Conservation (phyloP, 306 rosid species). For the Glycyrrhiza uralensis region DNA sequence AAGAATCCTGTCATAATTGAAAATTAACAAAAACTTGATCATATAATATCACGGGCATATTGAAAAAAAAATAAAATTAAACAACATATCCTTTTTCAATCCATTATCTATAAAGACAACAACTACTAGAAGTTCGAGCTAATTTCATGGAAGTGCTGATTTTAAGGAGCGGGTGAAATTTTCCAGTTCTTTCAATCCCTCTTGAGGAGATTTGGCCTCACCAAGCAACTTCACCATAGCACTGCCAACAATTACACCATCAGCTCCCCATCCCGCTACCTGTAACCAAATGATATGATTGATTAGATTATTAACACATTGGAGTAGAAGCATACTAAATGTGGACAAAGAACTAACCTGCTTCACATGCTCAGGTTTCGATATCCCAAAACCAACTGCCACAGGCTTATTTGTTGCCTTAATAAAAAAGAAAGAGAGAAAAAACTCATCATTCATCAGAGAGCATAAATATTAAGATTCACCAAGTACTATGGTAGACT, state of each 20-base stretch:
- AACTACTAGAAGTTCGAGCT: background rate
- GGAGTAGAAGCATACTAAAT: conserved; percentile 12
- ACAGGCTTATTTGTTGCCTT: conserved; percentile 85
- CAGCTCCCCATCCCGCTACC: conserved; percentile 93
- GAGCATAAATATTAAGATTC: background rate
- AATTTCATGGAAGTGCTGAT: conserved; percentile 51
- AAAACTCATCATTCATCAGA: too few relatives aligned
- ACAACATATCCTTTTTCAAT: background rate
- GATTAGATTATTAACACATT: background rate
- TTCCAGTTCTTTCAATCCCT: conserved; percentile 76
- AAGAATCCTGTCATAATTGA: background rate
- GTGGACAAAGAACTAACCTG: conserved; percentile 47
- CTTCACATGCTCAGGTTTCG: conserved; percentile 80
- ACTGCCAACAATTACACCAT: conserved; percentile 93
- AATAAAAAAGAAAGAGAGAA: background rate
- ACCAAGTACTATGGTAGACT: conserved; percentile 23
- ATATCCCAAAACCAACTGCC: conserved; percentile 96
- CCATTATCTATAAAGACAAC: conserved; percentile 15
- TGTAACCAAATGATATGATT: conserved; percentile 29
- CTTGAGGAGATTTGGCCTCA: conserved; percentile 76
- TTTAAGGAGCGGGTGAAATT: conserved; percentile 53
- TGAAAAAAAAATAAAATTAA: background rate
- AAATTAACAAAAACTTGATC: background rate
- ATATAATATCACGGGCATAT: background rate
- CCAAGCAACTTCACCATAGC: conserved; percentile 83